Percentiles rank a stretch among this genome's conserved stretches.
Evolutionary conservation across 2,329 filamentous ascomycete genomes (phyloP).

Genomic region (Pestalotiopsis sp.): DNA sequence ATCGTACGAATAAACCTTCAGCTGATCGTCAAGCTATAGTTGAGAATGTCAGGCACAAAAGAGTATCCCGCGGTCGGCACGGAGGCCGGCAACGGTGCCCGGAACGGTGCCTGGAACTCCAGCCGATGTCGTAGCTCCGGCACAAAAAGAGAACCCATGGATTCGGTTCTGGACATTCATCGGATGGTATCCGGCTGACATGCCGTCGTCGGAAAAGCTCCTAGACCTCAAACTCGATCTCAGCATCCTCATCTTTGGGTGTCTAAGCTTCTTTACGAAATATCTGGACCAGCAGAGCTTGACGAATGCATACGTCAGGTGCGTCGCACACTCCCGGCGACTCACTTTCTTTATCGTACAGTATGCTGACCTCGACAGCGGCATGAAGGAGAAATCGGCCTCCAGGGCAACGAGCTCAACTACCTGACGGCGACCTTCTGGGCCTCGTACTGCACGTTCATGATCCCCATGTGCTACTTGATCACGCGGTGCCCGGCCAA

Average conservation of each 20-base stretch:
- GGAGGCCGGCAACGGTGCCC: not conserved
- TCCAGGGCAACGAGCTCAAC: slow-evolving; percentile 35
- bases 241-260: slow-evolving; percentile 37
- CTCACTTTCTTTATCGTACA: too few relatives aligned
- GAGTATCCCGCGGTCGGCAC: not conserved
- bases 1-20: not conserved
- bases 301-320: slow-evolving; percentile 38
- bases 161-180: slow-evolving; percentile 12
- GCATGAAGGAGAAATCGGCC: slow-evolving; percentile 35
- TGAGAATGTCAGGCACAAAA: not conserved
- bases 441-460: slow-evolving; percentile 39
- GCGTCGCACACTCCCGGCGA: slow-evolving; percentile 4
- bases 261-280: slow-evolving; percentile 40
- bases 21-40: not conserved
- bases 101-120: not conserved
- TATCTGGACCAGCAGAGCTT: slow-evolving; percentile 37
- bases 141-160: not conserved
- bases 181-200: slow-evolving; percentile 34
- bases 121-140: too few relatives aligned
- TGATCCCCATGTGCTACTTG: slow-evolving; percentile 40
- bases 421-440: slow-evolving; percentile 31
- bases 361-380: slow-evolving; percentile 22
- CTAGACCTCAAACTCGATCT: slow-evolving; percentile 38
- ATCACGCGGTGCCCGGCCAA: slow-evolving; percentile 38
- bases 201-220: slow-evolving; percentile 31